Evolutionary conservation across 1,284 basidiomycete species (phyloP), one percentile per base, ranked within the genome.

Genomic region (Papiliotrema nemorosa): DNA sequence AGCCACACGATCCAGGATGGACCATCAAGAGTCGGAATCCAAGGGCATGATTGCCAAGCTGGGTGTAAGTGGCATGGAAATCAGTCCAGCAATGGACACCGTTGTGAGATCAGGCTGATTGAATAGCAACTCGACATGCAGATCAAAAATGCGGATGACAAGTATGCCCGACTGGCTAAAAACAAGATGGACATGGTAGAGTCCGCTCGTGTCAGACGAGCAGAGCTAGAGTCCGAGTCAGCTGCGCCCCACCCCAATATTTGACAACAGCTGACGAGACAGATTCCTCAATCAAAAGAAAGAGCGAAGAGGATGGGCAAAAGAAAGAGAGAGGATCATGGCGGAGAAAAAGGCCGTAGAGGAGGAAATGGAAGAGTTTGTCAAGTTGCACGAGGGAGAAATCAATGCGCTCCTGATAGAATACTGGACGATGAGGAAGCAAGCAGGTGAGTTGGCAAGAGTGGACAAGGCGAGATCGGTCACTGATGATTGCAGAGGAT

Each of bases 401-500:
- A 75, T 91, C 21, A 84, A 84, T 61, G 84, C 85, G 49, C 77
- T 91, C n/a, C 75, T 90, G 37, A 75, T 81, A 16, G 86, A 88
- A 64, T 90, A 90, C 65, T 88, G 85, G 84, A 82, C 80, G 50
- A 77, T 90, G 54, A 78, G 88, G 45, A 83, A 86, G 63, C 83
- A 85, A 65, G 85, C 87, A 56, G 86, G 88, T 87, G 67, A 58
- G 76, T 69, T 14, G 9, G 12, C 29, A 7, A 24, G 38, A 16
- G 34, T 20, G 22, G 24, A 5, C 2, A 6, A 3, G 24, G 2
- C 51, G 12, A 37, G 33, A 10, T 10, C 12, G 22, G 25, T 13
- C 29, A 18, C 25, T 21, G 39, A 31, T n/a, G 20, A 13, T 3
- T 29, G 5, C 48, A 73, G 73, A 68, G 58, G 66, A 70, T 43